Conservation (phyloP, 495 filamentous ascomycete genomes). For the Rhypophila decipiens region DNA sequence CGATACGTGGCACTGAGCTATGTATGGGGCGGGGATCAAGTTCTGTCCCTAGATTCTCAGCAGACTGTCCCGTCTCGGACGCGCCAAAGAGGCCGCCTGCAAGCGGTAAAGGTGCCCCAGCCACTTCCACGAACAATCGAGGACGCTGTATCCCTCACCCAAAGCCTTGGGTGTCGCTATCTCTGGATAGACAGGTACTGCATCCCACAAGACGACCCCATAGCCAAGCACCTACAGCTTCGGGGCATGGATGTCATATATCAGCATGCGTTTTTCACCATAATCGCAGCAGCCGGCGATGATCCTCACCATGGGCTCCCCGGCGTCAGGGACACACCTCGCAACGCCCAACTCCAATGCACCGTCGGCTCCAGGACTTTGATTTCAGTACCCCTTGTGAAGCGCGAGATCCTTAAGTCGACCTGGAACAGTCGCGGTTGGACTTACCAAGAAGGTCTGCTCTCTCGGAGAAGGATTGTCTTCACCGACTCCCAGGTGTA, state of each 20-base stretch:
- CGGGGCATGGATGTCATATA: constrained; percentile 25
- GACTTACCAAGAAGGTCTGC: constrained; percentile 37
- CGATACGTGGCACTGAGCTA: not conserved
- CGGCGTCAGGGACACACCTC: constrained; percentile 9
- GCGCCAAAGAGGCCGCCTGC: not conserved
- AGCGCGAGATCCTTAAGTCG: constrained; percentile 6
- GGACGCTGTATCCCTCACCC: not conserved
- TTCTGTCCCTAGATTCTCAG: too few relatives aligned
- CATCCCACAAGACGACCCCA: constrained; percentile 11
- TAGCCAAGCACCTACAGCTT: constrained; percentile 17
- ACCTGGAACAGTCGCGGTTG: constrained; percentile 35
- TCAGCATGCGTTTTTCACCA: constrained; percentile 12
- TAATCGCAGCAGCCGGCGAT: constrained; percentile 21
- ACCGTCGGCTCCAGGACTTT: not conserved
- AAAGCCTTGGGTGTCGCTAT: not conserved
- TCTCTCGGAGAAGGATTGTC: constrained; percentile 20
- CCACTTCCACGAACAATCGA: not conserved
- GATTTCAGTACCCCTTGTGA: not conserved
- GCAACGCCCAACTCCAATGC: not conserved
- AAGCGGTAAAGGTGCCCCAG: not conserved
- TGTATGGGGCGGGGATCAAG: not conserved
- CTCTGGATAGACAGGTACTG: constrained; percentile 11
- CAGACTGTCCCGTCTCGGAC: too few relatives aligned
- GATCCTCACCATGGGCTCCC: constrained; percentile 22
- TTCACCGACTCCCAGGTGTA: constrained; percentile 24